Evolutionary conservation across 1,284 basidiomycete species (phyloP), one percentile per base, ranked within the genome.

Genomic region (Cryptococcus sp.): DNA sequence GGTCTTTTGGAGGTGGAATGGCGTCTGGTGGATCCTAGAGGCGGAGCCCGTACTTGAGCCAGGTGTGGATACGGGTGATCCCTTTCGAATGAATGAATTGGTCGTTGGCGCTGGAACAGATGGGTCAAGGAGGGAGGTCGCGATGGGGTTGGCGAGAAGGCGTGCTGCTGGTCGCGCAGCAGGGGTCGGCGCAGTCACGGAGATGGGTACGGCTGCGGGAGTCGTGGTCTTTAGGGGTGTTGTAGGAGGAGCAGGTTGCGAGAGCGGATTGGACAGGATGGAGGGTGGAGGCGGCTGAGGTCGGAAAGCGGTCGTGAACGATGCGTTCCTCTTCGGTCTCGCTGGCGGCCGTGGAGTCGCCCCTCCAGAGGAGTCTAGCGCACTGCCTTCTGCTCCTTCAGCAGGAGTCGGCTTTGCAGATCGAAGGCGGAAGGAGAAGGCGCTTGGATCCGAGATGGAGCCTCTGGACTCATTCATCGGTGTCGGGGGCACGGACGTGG

Each of bases 1-100:
- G 0, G 92, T 95, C 81, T 97, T 97, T 47, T 86, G 90, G 20
- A 85, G 81, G 71, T 88, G 89, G 69, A 93, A 88, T 1, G 88
- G 86, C 0, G 87, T 85, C 69, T 42, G 80, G 67, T 54, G 82
- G 67, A 47, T 80, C 17, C 58, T 39, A 11, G 62, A 54, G 2
- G 54, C 50, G 4, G 31, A 35, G 8, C 31, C 31, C 7, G 31
- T 35, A 35, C 31, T 35, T 35, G 31, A 35, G 3, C 31, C 31
- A 35, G 31, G 31, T 35, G 31, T 35, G 1, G 49, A 38, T 40
- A 40, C 40, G 56, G 56, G 53, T 10, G 54, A 54, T 8, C 53
- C 38, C 50, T 54, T 59, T 6, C 61, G 57, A 38, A 62, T 59
- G 6, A 62, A 41, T 5, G 56, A 50, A 20, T 62, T 62, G 17